Evolutionary conservation across 805 yeast genomes (phyloP), one percentile per base, ranked within the genome.

Genomic region (Scheffersomyces ergatensis): DNA sequence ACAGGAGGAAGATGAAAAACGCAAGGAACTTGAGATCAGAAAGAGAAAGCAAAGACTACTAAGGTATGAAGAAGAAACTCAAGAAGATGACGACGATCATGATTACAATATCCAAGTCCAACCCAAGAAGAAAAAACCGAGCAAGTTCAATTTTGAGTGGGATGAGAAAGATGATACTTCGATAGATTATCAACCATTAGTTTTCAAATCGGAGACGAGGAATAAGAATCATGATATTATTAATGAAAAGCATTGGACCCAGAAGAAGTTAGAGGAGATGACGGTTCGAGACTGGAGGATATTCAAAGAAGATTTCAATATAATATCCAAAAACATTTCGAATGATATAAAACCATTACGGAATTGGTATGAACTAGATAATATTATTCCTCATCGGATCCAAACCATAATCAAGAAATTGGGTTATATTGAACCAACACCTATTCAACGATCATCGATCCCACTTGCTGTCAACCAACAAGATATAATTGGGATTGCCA

Each of bases 401-500:
- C 33, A 49, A 4, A 57, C 66, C 1, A 57, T 70, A 5, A 42
- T 83, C n/a, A 27, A 29, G 2, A 54, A 64, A 5, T 53, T 77
- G 18, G 72, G 76, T 0, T 89, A 78, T 53, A 45, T 49, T 1
- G 78, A 77, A 7, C 98, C 98, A 3, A 86, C 97, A 0, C 93
- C 98, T 0, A 85, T 93, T 43, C 99, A 92, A 58, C 66, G 97
- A 46, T 93, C 95, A 0, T 76, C 97, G 0, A 79, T 92, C 4
- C 97, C 97, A 0, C 65, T 83, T 19, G 82, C 84, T 0, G 51
- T 82, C 17, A 57, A 66, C 0, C 66, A 74, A 3, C 62, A 78
- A 18, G 97, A 92, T 58, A 69, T 87, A 2, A 72, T 90, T 16
- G 98, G 96, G 12, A 77, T 90, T n/a, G 97, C 98, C 0, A 89